Percentiles rank a stretch among this genome's conserved stretches.
These are phyloP conservation scores for Wallacemonas sp. DNA, from an alignment of 208 protist genomes.

Conservation along the genomic window DNA sequence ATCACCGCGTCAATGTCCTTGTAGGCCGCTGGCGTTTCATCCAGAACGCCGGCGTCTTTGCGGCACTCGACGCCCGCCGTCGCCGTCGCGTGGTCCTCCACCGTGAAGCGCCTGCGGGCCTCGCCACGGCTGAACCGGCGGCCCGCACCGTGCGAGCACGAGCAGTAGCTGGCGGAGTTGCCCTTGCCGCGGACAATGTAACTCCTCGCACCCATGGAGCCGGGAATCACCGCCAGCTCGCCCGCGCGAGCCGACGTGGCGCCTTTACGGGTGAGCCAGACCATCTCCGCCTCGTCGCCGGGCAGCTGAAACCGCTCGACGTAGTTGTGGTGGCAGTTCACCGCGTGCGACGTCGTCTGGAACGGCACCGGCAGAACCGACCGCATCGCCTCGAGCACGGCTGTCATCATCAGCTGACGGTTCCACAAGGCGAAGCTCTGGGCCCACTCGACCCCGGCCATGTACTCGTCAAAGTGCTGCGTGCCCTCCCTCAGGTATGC, in stretches of 20 bases:
- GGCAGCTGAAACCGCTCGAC: slow-evolving; percentile 43
- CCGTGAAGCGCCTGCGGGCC: slow-evolving; percentile 76
- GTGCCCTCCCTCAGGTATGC: slow-evolving; percentile 85
- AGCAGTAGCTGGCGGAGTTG: slow-evolving; percentile 65
- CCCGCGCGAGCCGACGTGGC: slow-evolving; percentile 75
- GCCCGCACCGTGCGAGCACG: slow-evolving; percentile 86
- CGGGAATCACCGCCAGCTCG: slow-evolving; percentile 87
- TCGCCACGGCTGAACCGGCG: slow-evolving; percentile 74
- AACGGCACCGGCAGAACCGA: slow-evolving; percentile 38
- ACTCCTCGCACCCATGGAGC: slow-evolving; percentile 84
- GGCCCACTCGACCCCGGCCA: slow-evolving; percentile 83
- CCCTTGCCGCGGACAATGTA: slow-evolving; percentile 91
- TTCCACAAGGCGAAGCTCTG: slow-evolving; percentile 81
- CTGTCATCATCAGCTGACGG: slow-evolving; percentile 82
- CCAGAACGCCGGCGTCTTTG: slow-evolving; percentile 79
- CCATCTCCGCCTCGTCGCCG: slow-evolving; percentile 25
- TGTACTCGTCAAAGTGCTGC: slow-evolving; percentile 82
- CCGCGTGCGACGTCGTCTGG: slow-evolving; percentile 38
- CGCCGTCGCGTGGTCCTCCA: slow-evolving; percentile 66
- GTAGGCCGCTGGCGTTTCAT: slow-evolving; percentile 87
- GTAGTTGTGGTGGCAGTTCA: slow-evolving; percentile 95
- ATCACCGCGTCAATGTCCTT: slow-evolving; percentile 91
- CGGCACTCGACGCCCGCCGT: slow-evolving; percentile 75
- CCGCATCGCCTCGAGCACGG: slow-evolving; percentile 61
- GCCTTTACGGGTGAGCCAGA: slow-evolving; percentile 90